phyloP scores from a whole-genome alignment of 2,329 filamentous ascomycete genomes.

The Monilinia polystroma region DNA sequence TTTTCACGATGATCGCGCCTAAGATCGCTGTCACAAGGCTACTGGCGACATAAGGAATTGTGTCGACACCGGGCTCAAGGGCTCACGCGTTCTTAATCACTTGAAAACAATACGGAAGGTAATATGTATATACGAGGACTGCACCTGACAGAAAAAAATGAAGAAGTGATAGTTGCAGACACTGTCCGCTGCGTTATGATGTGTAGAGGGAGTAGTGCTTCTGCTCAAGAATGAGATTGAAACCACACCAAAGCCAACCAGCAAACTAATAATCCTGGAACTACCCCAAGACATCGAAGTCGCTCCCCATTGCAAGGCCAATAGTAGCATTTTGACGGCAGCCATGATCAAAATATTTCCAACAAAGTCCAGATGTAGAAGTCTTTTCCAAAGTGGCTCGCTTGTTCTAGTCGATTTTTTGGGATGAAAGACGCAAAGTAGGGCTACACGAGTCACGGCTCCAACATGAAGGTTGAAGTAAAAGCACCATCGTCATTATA shows the following conservation, averaged over 20 bases:
- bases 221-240: not conserved
- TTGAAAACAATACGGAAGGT: conserved; percentile 37
- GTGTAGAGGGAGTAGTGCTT: not conserved
- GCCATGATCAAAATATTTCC: conserved; percentile 47
- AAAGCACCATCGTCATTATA: conserved; percentile 38
- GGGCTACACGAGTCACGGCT: conserved; percentile 26
- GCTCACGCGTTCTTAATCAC: conserved; percentile 28
- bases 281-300: conserved; percentile 29
- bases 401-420: not conserved
- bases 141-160: conserved; percentile 25
- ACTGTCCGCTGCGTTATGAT: conserved; percentile 26
- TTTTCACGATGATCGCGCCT: conserved; percentile 38
- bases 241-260: conserved; percentile 35
- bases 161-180: conserved; percentile 34
- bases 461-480: conserved; percentile 57
- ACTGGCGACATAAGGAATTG: conserved; percentile 30
- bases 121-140: conserved; percentile 37
- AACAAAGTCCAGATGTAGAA: conserved; percentile 45
- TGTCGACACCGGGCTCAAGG: conserved; percentile 30
- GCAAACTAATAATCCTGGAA: conserved; percentile 39
- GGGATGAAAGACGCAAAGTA: not conserved
- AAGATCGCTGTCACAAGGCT: conserved; percentile 38
- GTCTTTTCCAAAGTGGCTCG: conserved; percentile 15
- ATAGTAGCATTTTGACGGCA: conserved; percentile 42
- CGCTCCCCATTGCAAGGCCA: conserved; percentile 46